Evolutionary conservation across 441 rosid genomes (phyloP), one percentile per base, ranked within the genome.

Genomic region (Brassica balearica): DNA sequence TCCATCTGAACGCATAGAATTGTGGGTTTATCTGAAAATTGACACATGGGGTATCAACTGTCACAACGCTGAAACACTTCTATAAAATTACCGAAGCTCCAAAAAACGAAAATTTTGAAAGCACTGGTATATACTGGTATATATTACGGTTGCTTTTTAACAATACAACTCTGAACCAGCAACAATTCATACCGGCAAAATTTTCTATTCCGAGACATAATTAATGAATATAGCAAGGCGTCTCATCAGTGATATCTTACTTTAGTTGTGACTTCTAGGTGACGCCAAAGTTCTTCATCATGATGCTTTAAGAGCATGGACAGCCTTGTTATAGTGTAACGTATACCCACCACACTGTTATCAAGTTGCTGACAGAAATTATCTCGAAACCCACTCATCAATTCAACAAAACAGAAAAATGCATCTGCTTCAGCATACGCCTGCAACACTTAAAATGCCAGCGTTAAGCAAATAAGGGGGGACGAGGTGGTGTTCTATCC

Each of bases 271-370:
- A 93, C 83, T 86, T 93, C 96, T 69, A 93, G 87, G 84, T 93
- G 97, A 61, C 96, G 97, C 97, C 97, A 93, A 68, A 93, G 96
- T 80, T 93, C 97, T 83, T 93, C 97, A 78, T 91, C 97, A 61
- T 91, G 92, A 66, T 93, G 90, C 83, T 90, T 93, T 63, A 93
- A 82, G 69, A 93, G 87, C 78, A 86, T 87, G 2, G 96, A 90
- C 73, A 93, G 86, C 77, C 76, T 90, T 81, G 95, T 83, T 58
- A 93, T 86, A 41, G 96, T 88, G 65, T 90, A 88, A 71, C 96
- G 93, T 60, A 93, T 93, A 72, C 97, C 97, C 74, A 91, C 96
- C 12, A 87, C 93, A 84, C 96, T 91, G 82, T 93, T 93, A 80
- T 93, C 97, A 20, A 93, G 91, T 84, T 93, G 97, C 85, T 93